Base-by-base conservation (phyloP, 257 asterid genomes). In the Solanum lycopersicoides region DNA sequence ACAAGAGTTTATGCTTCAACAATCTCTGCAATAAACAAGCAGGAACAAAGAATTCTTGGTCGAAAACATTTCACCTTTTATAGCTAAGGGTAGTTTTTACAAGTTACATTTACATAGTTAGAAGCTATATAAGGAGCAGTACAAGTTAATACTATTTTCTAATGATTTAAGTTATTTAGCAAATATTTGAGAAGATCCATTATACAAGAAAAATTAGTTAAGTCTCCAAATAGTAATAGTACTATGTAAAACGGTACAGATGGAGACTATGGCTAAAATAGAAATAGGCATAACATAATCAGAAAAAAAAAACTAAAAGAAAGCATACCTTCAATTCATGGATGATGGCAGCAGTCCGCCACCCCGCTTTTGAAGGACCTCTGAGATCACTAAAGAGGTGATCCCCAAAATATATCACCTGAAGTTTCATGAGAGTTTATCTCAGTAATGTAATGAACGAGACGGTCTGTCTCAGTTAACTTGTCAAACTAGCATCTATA, bases 321-420 rank as follows among this genome's bases (percentile, higher is more conserved):
- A 80, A 41, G 21, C 92, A 88, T 89, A 96, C 99, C 93, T 93
- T 98, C 91, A 97, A 89, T 90, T 97, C 99, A 68, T 95, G 99
- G 92, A 97, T 89, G 86, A 97, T 96, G 47, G 99, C 99, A 87
- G 98, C 99, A 63, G 99, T 97, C 80, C 94, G 96, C 99, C 99
- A 97, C 74, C 99, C 99, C 12, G 99, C 93, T 91, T 94, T 96
- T 83, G 99, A 95, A 90, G 99, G 99, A 86, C 99, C 99, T 89
- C 99, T 92, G 69, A 96, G 95, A 91, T 97, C 99, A 88, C 98
- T 97, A 91, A 97, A 97, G 42, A 97, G 92, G 92, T 97, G 99
- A 88, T 97, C 99, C 86, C 99, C 99, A 90, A 96, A 97, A 92
- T 97, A 97, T 90, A 97, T 97, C 92, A 97, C 99, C 99, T 97